A percentile compares a stretch with the other conserved stretches of the same genome.
These are phyloP conservation scores for Mrakia hoshinonis DNA, from an alignment of 768 basidiomycete species.

Conservation along the genomic window DNA sequence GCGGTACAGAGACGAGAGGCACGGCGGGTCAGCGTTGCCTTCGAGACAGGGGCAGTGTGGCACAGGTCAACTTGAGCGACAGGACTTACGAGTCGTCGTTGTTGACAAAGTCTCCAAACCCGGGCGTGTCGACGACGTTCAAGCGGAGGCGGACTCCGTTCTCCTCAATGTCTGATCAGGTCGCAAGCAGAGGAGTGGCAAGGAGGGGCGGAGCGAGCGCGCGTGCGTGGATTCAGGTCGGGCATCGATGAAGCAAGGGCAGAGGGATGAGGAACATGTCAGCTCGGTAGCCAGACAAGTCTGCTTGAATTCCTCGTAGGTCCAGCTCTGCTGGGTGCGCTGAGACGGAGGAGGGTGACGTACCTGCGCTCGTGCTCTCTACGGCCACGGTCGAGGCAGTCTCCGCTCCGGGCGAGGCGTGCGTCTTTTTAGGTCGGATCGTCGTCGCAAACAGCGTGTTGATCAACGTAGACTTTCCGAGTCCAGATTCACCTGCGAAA, in stretches of 20 bases:
- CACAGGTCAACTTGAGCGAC: not conserved
- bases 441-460: slow-evolving; percentile 98
- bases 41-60: not conserved
- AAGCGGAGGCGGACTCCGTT: slow-evolving; percentile 91
- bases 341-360: slow-evolving; percentile 37
- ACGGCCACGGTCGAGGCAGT: slow-evolving; percentile 88
- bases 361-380: slow-evolving; percentile 96
- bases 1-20: not conserved
- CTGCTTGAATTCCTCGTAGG: too few relatives aligned
- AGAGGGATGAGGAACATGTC: not conserved
- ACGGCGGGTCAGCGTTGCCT: not conserved
- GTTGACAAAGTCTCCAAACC: slow-evolving; percentile 98
- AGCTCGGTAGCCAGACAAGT: too few relatives aligned
- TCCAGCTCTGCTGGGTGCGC: too few relatives aligned
- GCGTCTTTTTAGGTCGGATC: slow-evolving; percentile 72
- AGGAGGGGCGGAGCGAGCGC: not conserved
- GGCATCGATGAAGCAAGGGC: not conserved
- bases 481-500: slow-evolving; percentile 78
- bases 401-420: slow-evolving; percentile 70
- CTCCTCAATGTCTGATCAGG: slow-evolving; percentile 84
- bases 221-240: not conserved
- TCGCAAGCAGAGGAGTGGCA: too few relatives aligned
- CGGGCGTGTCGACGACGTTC: slow-evolving; percentile 98
- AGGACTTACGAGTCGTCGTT: slow-evolving; percentile 80
- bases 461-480: slow-evolving; percentile 97